Percentiles rank a stretch among this genome's conserved stretches.
These are phyloP conservation scores for Boletus pseudo-olivaceus DNA, from an alignment of 768 basidiomycete species.

Conservation along the genomic window DNA sequence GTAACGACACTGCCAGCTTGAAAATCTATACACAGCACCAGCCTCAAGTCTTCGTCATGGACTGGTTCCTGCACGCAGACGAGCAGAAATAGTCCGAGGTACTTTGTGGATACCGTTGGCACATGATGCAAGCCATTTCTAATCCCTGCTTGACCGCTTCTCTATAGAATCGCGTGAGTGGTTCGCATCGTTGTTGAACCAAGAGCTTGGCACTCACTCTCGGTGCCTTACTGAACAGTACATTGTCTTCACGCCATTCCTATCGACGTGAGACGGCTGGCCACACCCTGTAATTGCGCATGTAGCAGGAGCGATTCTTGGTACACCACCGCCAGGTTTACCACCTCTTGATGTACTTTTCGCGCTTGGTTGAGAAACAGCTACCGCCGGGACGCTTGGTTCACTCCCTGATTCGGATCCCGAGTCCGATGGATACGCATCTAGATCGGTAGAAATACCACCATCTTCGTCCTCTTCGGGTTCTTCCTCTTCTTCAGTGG, in stretches of 20 bases:
- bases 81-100: conserved; percentile 63
- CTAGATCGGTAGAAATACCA: conserved; percentile 26
- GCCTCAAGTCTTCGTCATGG: conserved; percentile 46
- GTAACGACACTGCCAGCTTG: not conserved
- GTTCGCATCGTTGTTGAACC: not conserved
- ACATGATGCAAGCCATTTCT: conserved; percentile 60
- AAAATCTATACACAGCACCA: not conserved
- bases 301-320: conserved; percentile 27
- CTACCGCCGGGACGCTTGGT: conserved; percentile 6
- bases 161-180: conserved; percentile 32
- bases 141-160: conserved; percentile 55
- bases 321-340: conserved; percentile 9
- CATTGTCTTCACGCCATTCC: conserved; percentile 45
- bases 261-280: conserved; percentile 53
- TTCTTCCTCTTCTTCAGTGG: conserved; percentile 26
- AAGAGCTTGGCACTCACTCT: conserved; percentile 45
- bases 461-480: conserved; percentile 16
- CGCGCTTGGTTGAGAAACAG: conserved; percentile 4
- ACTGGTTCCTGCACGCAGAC: conserved; percentile 54
- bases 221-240: conserved; percentile 62
- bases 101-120: conserved; percentile 55
- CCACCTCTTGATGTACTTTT: conserved; percentile 8
- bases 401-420: conserved; percentile 24
- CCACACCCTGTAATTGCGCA: conserved; percentile 59
- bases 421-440: conserved; percentile 32